These are phyloP conservation scores for Penicillium goetzii DNA, from an alignment of 495 filamentous ascomycete genomes.

Conservation along the genomic window DNA sequence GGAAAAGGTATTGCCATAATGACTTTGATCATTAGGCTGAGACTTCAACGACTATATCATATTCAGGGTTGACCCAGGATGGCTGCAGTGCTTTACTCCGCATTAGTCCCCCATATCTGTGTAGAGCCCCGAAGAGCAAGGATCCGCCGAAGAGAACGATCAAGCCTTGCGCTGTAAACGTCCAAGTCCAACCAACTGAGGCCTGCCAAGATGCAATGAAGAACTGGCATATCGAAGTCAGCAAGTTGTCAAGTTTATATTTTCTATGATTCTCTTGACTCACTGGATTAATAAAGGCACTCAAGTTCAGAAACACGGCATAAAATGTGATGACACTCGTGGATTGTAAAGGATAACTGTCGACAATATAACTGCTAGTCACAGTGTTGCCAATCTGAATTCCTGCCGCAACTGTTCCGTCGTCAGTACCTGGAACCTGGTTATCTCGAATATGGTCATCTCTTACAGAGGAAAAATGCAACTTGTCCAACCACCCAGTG, in stretches of 20 bases:
- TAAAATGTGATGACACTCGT: slow-evolving; percentile 66
- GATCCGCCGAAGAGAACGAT: slow-evolving; percentile 50
- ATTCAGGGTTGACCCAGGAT: slow-evolving; percentile 50
- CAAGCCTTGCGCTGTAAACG: slow-evolving; percentile 58
- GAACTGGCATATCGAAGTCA: slow-evolving; percentile 41
- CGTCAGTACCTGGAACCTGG: not conserved
- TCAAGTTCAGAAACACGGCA: slow-evolving; percentile 61
- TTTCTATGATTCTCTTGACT: slow-evolving; percentile 5
- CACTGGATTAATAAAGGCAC: slow-evolving; percentile 52
- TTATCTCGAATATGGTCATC: not conserved
- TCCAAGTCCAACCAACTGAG: slow-evolving; percentile 58
- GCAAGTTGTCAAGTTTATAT: not conserved
- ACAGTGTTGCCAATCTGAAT: slow-evolving; percentile 66
- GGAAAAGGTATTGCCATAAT: not conserved
- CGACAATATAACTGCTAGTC: slow-evolving; percentile 59
- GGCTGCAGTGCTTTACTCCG: slow-evolving; percentile 35
- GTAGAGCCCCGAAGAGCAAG: slow-evolving; percentile 46
- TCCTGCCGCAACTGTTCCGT: slow-evolving; percentile 54
- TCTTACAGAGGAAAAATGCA: slow-evolving; percentile 56
- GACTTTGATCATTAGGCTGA: not conserved
- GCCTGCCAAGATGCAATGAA: slow-evolving; percentile 61
- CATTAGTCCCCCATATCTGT: slow-evolving; percentile 48
- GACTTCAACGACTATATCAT: slow-evolving; percentile 31
- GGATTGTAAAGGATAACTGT: slow-evolving; percentile 60
- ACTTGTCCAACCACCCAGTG: slow-evolving; percentile 67